Evolutionary conservation across 202 grass and related monocot genomes (phyloP).

Genomic region (Alloteropsis angusta): DNA sequence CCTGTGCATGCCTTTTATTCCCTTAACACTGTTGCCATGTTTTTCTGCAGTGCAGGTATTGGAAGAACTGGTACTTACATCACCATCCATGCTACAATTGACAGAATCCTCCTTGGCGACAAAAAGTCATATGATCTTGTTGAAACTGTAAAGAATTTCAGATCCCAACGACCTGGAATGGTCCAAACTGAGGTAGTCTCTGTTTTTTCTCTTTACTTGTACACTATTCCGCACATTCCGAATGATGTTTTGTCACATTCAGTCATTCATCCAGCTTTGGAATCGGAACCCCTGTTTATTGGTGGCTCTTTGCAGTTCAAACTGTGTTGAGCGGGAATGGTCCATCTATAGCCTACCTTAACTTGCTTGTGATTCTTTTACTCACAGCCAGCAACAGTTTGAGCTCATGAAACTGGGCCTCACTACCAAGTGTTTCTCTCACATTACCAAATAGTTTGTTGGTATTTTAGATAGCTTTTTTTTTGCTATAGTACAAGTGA

Average conservation of each 20-base stretch:
- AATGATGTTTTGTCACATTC: no score
- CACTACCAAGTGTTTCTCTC: neutral
- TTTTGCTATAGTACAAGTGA: neutral
- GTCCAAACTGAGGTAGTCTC: slow-evolving; percentile 67
- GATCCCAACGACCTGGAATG: slow-evolving; percentile 80
- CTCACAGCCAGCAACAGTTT: neutral
- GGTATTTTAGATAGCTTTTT: neutral
- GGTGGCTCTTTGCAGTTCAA: neutral
- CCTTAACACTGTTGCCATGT: slow-evolving; percentile 7
- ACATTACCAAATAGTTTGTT: neutral
- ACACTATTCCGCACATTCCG: no score
- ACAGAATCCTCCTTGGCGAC: slow-evolving; percentile 83
- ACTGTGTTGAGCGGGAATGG: neutral
- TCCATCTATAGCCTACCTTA: neutral
- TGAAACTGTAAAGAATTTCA: slow-evolving; percentile 57
- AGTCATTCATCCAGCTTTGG: no score
- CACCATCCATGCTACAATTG: slow-evolving; percentile 66
- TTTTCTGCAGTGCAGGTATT: slow-evolving; percentile 79
- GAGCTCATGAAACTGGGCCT: neutral
- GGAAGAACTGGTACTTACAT: slow-evolving; percentile 90
- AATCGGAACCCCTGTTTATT: neutral
- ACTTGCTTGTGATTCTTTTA: neutral
- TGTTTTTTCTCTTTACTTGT: neutral
- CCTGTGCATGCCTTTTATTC: neutral
- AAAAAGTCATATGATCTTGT: slow-evolving; percentile 50